Evolutionary conservation across 257 asterid species (phyloP), one percentile per base, ranked within the genome.

Genomic region (Salvia rosmarinus): DNA sequence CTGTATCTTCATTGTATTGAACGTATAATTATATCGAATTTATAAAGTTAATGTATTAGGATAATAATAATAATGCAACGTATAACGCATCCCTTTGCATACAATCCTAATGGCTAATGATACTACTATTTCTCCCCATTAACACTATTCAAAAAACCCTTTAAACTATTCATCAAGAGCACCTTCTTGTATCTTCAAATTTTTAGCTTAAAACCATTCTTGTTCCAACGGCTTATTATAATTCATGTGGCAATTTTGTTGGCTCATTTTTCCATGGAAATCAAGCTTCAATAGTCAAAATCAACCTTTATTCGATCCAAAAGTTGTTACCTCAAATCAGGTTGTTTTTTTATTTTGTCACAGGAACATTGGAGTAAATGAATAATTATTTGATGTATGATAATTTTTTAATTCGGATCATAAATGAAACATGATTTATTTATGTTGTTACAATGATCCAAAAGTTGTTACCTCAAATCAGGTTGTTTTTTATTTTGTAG

Each of bases 301-400:
- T 44, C 73, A 43, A 73, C 70, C 78, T 73, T 67, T 73, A 57
- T 60, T 60, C 28, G 43, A 78, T 32, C 4, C 17, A 28, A 78
- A 78, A 62, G 73, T 60, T 78, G 73, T 68, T 55, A 54, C 70
- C 64, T 60, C 60, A 25, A 74, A 75, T 57, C 74, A 43, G 55
- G 67, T 58, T 28, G 2, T 73, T 73, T 80, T 77, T 55, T 37
- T 30, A 4, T 77, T 71, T 80, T 77, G 82, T 74, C 82, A 73
- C 50, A 49, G 73, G 40, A 77, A 83, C 77, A 74, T 67, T 55
- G 28, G 71, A 77, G 63, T 74, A 34, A 56, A 64, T 63, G 19
- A 68, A 74, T 66, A 77, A 80, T 75, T 61, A 83, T 75, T 76
- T 79, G 76, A 80, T 61, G 34, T 72, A 73, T 72, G 57, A 65